Evolutionary conservation across 1,284 basidiomycete species (phyloP).

Genomic region (Porodaedalea pini): DNA sequence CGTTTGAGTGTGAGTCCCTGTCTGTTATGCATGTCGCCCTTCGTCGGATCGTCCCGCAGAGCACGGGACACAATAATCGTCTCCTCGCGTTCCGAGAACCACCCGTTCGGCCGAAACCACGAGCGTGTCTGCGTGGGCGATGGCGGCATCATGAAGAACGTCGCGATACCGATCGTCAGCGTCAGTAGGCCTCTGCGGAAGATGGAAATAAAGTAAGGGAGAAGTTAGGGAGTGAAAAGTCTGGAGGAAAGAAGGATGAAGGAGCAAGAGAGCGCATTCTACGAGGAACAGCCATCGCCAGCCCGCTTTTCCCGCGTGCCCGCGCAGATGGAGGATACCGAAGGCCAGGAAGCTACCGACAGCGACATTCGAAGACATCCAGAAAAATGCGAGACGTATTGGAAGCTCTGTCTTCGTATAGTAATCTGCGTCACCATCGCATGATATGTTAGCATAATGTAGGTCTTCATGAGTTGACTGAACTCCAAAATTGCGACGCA

Average conservation of each 20-base stretch:
- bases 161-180: conserved; percentile 51
- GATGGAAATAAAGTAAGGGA: background rate
- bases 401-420: conserved; percentile 69
- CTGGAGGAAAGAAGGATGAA: background rate
- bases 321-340: conserved; percentile 60
- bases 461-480: background rate
- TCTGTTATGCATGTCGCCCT: conserved; percentile 76
- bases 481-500: conserved; percentile 27
- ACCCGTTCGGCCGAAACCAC: conserved; percentile 66
- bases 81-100: conserved; percentile 60
- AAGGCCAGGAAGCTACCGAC: conserved; percentile 60
- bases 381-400: conserved; percentile 63
- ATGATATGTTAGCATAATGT: background rate
- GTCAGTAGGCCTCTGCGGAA: conserved; percentile 52
- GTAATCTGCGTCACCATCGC: conserved; percentile 40
- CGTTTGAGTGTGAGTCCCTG: conserved; percentile 54
- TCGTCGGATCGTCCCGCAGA: conserved; percentile 66
- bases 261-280: conserved; percentile 37
- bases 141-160: conserved; percentile 69
- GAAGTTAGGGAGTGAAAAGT: background rate
- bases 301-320: conserved; percentile 50
- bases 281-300: conserved; percentile 58
- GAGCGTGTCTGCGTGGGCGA: conserved; percentile 65
- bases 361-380: conserved; percentile 59
- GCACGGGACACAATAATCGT: conserved; percentile 57